Conservation (phyloP, 1,284 basidiomycete genomes). For the Ustilago lituana region DNA sequence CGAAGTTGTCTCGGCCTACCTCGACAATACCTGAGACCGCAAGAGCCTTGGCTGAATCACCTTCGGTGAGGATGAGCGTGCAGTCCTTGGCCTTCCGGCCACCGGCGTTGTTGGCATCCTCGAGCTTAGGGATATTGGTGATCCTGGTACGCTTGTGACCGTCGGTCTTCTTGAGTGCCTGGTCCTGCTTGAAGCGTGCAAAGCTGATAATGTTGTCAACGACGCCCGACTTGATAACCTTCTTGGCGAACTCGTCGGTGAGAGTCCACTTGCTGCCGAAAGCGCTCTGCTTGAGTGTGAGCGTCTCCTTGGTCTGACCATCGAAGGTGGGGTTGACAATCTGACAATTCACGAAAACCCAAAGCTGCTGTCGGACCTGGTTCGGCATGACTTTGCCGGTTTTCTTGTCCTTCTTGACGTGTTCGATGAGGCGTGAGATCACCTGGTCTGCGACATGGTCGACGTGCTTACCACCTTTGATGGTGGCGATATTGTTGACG, state of each 20-base stretch:
- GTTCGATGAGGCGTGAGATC: slow-evolving; percentile 77
- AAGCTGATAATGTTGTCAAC: slow-evolving; percentile 92
- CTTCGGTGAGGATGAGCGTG: slow-evolving; percentile 97
- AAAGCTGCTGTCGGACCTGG: slow-evolving; percentile 97
- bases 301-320: slow-evolving; percentile 97
- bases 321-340: slow-evolving; percentile 99
- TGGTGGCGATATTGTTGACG: slow-evolving; percentile 96
- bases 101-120: slow-evolving; percentile 98
- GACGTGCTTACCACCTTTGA: slow-evolving; percentile 96
- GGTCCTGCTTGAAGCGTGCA: slow-evolving; percentile 96
- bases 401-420: slow-evolving; percentile 90
- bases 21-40: slow-evolving; percentile 94
- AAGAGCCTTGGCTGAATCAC: slow-evolving; percentile 97
- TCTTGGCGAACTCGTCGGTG: slow-evolving; percentile 94
- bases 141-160: slow-evolving; percentile 83
- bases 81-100: slow-evolving; percentile 80
- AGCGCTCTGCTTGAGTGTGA: slow-evolving; percentile 87
- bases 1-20: slow-evolving; percentile 95
- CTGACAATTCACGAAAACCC: slow-evolving; percentile 95
- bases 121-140: slow-evolving; percentile 89
- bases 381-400: slow-evolving; percentile 87
- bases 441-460: slow-evolving; percentile 87
- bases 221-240: slow-evolving; percentile 88
- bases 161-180: slow-evolving; percentile 94
- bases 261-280: slow-evolving; percentile 89